Base-by-base conservation (phyloP, 1,139 yeast species). In the Blastobotrys apis region DNA sequence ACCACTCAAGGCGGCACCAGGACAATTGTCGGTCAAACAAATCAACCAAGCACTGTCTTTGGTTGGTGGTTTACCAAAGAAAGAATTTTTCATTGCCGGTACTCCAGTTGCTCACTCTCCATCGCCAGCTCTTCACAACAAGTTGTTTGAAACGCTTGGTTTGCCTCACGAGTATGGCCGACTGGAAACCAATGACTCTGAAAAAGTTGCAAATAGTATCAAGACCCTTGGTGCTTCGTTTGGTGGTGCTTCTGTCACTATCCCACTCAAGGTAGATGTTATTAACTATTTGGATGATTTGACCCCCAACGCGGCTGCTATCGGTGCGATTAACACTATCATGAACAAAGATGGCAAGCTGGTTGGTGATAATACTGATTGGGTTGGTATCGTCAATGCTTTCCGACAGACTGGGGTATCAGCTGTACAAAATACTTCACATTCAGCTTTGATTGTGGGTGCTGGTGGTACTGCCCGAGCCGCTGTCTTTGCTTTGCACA, bases 381-480 rank as follows among this genome's bases (percentile, higher is more conserved):
- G 96, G 95, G 69, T 81, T 45, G 99, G 98, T 19, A 84, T 94
- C 54, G 73, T 72, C 39, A 75, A 82, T 52, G 78, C 95, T 1
- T 79, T 87, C 56, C 61, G 68, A 34, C 66, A 74, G 48, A 72
- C 74, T 47, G 92, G 92, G 9, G 59, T 58, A 20, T 80, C 80
- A 27, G 78, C 84, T 29, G 21, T 44, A 25, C 50, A 47, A 12
- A 36, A 39, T 25, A 66, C 68, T 35, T 53, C 67, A 45, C 39
- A 51, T 48, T 55, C 45, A n/a, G 68, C 57, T 1, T 49, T 92
- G 50, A 83, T 92, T 43, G 72, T 92, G 54, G 99, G 99, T 40
- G 96, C 95, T 23, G 99, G 99, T 36, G 99, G 99, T 39, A 90
- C 99, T 30, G 82, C 96, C 0, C 77, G 97, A 59, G 97, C 98